Evolutionary conservation across 2,329 filamentous ascomycete genomes (phyloP).

Genomic region (Macrophomina tecta): DNA sequence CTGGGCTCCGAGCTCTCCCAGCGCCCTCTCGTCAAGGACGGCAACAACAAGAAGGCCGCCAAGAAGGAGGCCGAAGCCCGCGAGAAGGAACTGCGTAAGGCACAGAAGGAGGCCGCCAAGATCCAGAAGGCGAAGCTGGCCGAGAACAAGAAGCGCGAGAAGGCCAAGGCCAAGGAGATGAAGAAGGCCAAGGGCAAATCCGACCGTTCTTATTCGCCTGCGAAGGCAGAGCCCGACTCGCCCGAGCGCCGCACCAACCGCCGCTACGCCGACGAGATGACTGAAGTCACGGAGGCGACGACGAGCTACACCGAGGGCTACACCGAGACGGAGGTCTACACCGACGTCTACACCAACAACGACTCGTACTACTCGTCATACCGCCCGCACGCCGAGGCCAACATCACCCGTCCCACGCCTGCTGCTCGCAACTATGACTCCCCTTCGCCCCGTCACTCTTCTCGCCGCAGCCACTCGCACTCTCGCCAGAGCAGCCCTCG

Average conservation of each 20-base stretch:
- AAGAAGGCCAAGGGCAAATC: conserved; percentile 48
- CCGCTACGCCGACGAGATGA: conserved; percentile 56
- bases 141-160: conserved; percentile 46
- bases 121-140: conserved; percentile 37
- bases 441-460: conserved; percentile 29
- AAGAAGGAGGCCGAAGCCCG: conserved; percentile 50
- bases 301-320: conserved; percentile 49
- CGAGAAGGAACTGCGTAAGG: conserved; percentile 45
- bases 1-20: conserved; percentile 54
- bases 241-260: conserved; percentile 33
- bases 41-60: conserved; percentile 36
- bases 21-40: conserved; percentile 53
- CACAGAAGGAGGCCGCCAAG: conserved; percentile 37
- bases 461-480: conserved; percentile 36
- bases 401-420: conserved; percentile 28
- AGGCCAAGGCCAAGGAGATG: conserved; percentile 50
- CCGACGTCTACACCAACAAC: conserved; percentile 31
- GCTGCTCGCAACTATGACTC: conserved; percentile 33
- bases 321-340: conserved; percentile 38
- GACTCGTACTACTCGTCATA: conserved; percentile 44
- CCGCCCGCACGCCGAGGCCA: conserved; percentile 44
- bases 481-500: conserved; percentile 39
- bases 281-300: conserved; percentile 48
- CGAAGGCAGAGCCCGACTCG: conserved; percentile 10
- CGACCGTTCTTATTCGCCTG: conserved; percentile 36